phyloP scores from a whole-genome alignment of 495 filamentous ascomycete genomes.

The Penicillium chermesinum region DNA sequence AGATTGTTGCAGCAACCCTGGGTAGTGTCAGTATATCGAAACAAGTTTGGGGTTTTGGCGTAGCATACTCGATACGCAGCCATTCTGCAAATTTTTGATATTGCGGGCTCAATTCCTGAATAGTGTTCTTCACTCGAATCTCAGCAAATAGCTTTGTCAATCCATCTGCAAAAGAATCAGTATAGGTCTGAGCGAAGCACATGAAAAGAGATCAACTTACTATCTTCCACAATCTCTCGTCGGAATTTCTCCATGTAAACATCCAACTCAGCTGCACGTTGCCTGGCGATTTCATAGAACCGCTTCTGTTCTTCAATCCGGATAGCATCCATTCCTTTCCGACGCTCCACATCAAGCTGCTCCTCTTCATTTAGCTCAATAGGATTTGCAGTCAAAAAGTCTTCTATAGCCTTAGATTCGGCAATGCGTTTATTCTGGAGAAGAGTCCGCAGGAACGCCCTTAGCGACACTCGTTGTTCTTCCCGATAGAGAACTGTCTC shows the following conservation, averaged over 20 bases:
- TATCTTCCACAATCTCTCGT: conserved; percentile 68
- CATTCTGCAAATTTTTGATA: conserved; percentile 99
- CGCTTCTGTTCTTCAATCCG: conserved; percentile 84
- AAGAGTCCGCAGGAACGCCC: conserved; percentile 80
- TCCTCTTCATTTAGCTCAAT: conserved; percentile 77
- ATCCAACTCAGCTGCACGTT: conserved; percentile 86
- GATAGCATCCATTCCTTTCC: conserved; percentile 81
- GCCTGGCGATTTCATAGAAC: conserved; percentile 92
- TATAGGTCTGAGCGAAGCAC: neutral
- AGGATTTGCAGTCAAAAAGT: conserved; percentile 70
- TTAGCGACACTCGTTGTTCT: conserved; percentile 83
- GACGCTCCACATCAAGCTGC: conserved; percentile 64
- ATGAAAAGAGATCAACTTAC: conserved; percentile 44
- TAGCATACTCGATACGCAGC: conserved; percentile 78
- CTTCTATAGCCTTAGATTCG: conserved; percentile 68
- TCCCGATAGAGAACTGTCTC: conserved; percentile 72
- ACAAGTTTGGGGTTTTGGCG: neutral
- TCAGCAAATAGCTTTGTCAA: conserved; percentile 90
- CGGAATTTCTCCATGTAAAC: conserved; percentile 93
- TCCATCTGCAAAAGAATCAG: conserved; percentile 52
- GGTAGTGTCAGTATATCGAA: conserved; percentile 9
- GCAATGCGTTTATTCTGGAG: conserved; percentile 81
- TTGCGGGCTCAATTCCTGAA: conserved; percentile 83
- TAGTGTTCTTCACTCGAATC: conserved; percentile 78
- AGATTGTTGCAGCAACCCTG: conserved; percentile 86